These are phyloP conservation scores for Nannizziopsis arthrosporioides DNA, from an alignment of 2,329 filamentous ascomycete genomes.

Conservation along the genomic window DNA sequence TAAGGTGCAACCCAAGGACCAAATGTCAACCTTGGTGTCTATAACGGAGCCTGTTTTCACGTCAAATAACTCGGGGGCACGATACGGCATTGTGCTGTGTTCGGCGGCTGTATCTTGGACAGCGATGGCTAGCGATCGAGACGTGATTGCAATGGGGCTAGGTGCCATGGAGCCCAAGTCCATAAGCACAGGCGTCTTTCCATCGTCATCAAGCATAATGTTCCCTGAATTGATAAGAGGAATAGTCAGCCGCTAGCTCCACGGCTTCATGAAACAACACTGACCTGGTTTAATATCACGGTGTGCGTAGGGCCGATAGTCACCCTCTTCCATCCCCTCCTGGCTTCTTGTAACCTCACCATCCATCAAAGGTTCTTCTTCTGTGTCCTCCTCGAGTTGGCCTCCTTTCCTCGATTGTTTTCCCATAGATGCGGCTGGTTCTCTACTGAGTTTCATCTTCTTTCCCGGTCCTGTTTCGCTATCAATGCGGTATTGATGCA, in stretches of 20 bases:
- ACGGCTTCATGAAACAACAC: slow-evolving; percentile 17
- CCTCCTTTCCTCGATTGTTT: slow-evolving; percentile 34
- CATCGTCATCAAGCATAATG: slow-evolving; percentile 95
- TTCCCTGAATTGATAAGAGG: slow-evolving; percentile 46
- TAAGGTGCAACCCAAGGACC: slow-evolving; percentile 93
- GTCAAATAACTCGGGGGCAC: slow-evolving; percentile 93
- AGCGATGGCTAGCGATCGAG: slow-evolving; percentile 75
- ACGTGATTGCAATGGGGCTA: slow-evolving; percentile 79
- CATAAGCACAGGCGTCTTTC: slow-evolving; percentile 85
- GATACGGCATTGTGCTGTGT: slow-evolving; percentile 97
- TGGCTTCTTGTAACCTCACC: slow-evolving; percentile 58
- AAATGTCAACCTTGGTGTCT: slow-evolving; percentile 95
- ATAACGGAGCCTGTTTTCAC: slow-evolving; percentile 86
- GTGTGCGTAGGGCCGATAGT: slow-evolving; percentile 74
- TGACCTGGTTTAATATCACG: slow-evolving; percentile 92
- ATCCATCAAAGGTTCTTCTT: slow-evolving; percentile 74
- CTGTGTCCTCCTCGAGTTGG: slow-evolving; percentile 49
- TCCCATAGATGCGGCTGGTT: slow-evolving; percentile 38
- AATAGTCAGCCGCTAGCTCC: background rate
- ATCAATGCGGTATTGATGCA: slow-evolving; percentile 75
- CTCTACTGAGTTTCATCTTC: slow-evolving; percentile 45
- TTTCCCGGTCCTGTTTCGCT: slow-evolving; percentile 44
- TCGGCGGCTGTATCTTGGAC: slow-evolving; percentile 92
- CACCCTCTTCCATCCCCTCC: slow-evolving; percentile 56
- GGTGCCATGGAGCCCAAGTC: slow-evolving; percentile 85